Base-by-base conservation (phyloP, 306 rosid genomes). In the Casuarina cunninghamiana region DNA sequence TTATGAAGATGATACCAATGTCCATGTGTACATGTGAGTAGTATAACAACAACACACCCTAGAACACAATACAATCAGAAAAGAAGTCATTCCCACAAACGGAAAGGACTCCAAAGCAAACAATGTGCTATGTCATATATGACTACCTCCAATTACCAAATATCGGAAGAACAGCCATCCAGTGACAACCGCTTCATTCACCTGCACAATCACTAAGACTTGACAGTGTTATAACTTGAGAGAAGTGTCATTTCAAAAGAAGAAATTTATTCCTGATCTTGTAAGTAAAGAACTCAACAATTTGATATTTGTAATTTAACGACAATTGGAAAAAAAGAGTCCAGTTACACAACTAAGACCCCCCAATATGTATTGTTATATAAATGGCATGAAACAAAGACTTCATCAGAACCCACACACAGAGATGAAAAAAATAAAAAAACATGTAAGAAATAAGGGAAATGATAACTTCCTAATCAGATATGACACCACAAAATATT, bases 131-230 rank as follows among this genome's bases (percentile, higher is more conserved):
- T 19, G 43, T 74, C 7, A 57, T 60, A 68, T 35, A 75, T 82
- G 61, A 75, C 74, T 89, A 94, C 98, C 98, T 95, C 99, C 99
- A 80, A 95, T 93, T 51, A 95, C 99, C 87, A 95, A 84, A 87
- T 95, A 95, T 75, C 99, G 97, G 78, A 95, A 95, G 87, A 95
- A 95, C 91, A 95, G 81, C 99, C 99, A 95, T 74, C 99, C 99
- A 48, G 90, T 44, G 67, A 95, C 97, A 79, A 95, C 99, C 6
- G 97, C 99, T 93, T 95, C 99, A 79, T 84, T 91, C 83, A 95
- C 90, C 98, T 94, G 84, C 57, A 82, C 74, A 75, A 51, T 61
- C 10, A 79, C 68, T 70, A 74, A 67, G 79, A 80, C 82, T 44
- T 43, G 21, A 37, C 53, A 53, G 72, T 41, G 71, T 39, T 42